A percentile compares a stretch with the other conserved stretches of the same genome.
Conservation (phyloP, 176 grass and related monocot species). For the Chrysopogon serrulatus region DNA sequence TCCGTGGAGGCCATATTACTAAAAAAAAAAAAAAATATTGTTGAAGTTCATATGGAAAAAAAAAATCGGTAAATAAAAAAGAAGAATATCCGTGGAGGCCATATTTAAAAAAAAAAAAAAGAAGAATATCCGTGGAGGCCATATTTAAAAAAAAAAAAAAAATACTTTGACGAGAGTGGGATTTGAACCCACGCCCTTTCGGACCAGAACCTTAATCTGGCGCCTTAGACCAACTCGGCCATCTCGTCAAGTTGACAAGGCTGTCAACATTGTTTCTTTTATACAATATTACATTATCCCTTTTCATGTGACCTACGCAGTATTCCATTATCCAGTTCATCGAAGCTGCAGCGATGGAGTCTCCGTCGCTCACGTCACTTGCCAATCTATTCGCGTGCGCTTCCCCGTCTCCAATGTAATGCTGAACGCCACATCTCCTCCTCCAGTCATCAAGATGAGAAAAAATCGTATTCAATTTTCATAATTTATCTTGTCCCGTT, state of each 20-base stretch:
- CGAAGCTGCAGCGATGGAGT: conserved; percentile 2
- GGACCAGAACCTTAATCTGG: conserved; percentile 99
- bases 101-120: no score
- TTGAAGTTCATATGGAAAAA: no score
- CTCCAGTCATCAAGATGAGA: background rate
- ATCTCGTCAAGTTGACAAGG: conserved; percentile 20
- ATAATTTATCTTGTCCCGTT: background rate
- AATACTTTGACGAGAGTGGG: conserved; percentile 47
- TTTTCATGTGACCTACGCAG: background rate
- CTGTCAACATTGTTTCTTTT: no score
- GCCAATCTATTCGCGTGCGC: background rate
- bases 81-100: no score
- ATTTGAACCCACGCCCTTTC: conserved; percentile 91
- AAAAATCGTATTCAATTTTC: background rate
- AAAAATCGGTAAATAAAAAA: background rate
- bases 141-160: background rate
- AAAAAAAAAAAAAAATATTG: no score
- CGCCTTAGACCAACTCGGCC: conserved; percentile 98
- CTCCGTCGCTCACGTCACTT: background rate
- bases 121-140: no score
- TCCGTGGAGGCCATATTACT: no score
- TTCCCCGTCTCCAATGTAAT: conserved; percentile 26
- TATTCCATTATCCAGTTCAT: background rate
- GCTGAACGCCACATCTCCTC: background rate
- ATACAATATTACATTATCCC: background rate